These are phyloP conservation scores for Arthrobotrys iridis DNA, from an alignment of 2,329 filamentous ascomycete genomes.

Conservation along the genomic window DNA sequence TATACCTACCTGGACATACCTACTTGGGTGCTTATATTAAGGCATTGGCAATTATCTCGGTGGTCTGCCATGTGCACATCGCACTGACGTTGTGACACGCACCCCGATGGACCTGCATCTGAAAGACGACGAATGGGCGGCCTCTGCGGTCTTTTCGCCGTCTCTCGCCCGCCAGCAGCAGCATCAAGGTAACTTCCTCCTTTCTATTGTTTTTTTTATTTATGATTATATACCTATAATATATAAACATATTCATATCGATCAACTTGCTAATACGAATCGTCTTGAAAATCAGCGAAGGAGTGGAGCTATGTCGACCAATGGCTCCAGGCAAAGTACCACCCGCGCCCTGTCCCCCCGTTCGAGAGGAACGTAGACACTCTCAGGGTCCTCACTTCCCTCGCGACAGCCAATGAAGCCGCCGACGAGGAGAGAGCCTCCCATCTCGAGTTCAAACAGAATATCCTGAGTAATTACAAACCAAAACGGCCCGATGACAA, in stretches of 20 bases:
- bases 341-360: constrained; percentile 70
- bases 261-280: constrained; percentile 63
- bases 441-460: constrained; percentile 69
- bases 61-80: no score
- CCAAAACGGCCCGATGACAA: constrained; percentile 45
- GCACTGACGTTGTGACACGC: no score
- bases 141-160: constrained; percentile 73
- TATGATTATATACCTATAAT: no score
- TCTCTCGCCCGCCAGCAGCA: constrained; percentile 65
- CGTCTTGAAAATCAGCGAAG: constrained; percentile 75
- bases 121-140: constrained; percentile 57
- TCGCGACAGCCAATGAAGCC: constrained; percentile 79
- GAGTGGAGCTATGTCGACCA: constrained; percentile 89
- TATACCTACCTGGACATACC: no score
- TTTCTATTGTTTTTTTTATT: no score
- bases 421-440: constrained; percentile 76
- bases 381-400: constrained; percentile 75
- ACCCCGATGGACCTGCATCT: constrained; percentile 11
- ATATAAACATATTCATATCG: constrained; percentile 71
- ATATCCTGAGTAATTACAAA: constrained; percentile 68
- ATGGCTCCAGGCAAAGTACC: constrained; percentile 80
- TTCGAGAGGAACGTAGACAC: constrained; percentile 92
- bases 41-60: no score
- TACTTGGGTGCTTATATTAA: no score
- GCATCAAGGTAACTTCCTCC: constrained; percentile 48